Percentiles rank a stretch among this genome's conserved stretches.
Conservation (phyloP, 192 early-diverging fungal species). For the Coemansia javaensis region DNA sequence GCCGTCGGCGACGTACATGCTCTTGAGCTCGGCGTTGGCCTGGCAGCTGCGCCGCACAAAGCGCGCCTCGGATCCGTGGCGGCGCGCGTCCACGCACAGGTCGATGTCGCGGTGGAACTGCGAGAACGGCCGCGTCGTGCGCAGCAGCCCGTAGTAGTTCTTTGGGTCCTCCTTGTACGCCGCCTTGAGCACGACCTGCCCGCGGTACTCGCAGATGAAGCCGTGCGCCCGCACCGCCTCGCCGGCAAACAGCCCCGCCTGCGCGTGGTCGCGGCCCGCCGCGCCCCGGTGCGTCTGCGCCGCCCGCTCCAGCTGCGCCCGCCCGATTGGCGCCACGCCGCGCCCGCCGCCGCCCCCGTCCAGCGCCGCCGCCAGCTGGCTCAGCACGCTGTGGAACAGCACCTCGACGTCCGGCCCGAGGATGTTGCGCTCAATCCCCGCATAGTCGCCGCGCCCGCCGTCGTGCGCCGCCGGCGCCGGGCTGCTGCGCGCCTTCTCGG, state of each 20-base stretch:
- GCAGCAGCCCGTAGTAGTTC: slow-evolving; percentile 64
- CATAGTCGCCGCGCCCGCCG: slow-evolving; percentile 23
- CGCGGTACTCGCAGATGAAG: slow-evolving; percentile 76
- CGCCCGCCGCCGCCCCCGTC: neutral
- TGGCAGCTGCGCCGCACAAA: slow-evolving; percentile 64
- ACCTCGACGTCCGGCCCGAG: slow-evolving; percentile 43
- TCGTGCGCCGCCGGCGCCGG: slow-evolving; percentile 1
- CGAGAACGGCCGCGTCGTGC: slow-evolving; percentile 59
- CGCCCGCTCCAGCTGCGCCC: slow-evolving; percentile 3
- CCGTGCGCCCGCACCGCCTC: slow-evolving; percentile 12
- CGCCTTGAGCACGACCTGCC: slow-evolving; percentile 63
- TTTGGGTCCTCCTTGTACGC: slow-evolving; percentile 60
- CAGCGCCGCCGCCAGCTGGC: slow-evolving; percentile 21
- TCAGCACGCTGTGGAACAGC: slow-evolving; percentile 44
- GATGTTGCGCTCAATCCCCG: slow-evolving; percentile 34
- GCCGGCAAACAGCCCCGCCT: slow-evolving; percentile 34
- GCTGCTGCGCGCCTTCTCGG: slow-evolving; percentile 19
- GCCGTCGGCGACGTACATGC: slow-evolving; percentile 51
- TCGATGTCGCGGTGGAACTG: slow-evolving; percentile 63
- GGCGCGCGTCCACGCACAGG: slow-evolving; percentile 66
- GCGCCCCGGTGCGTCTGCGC: slow-evolving; percentile 9
- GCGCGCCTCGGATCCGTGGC: slow-evolving; percentile 63
- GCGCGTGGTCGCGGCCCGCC: slow-evolving; percentile 18
- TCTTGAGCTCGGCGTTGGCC: slow-evolving; percentile 60
- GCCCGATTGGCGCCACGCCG: too few species aligned